Evolutionary conservation across 2,329 filamentous ascomycete species (phyloP).

Genomic region (Zymoseptoria passerinii): DNA sequence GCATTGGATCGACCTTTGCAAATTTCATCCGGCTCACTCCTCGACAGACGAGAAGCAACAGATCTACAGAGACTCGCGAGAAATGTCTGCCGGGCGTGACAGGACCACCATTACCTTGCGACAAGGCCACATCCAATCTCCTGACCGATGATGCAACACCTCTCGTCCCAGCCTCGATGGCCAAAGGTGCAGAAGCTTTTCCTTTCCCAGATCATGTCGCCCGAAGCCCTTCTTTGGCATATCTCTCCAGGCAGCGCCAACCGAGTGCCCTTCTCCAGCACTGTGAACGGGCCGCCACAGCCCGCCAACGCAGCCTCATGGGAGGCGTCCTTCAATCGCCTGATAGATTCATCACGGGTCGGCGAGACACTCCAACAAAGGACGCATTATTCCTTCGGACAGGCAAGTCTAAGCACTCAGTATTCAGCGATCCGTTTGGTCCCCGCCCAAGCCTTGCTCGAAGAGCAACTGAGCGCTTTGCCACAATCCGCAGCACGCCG

Average conservation of each 20-base stretch:
- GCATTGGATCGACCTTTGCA: neutral
- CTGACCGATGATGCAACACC: neutral
- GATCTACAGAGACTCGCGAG: neutral
- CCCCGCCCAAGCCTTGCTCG: conserved; percentile 9
- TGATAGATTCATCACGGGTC: conserved; percentile 51
- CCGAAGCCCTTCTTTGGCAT: neutral
- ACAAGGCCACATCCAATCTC: neutral
- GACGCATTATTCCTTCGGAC: conserved; percentile 14
- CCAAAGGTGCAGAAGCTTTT: neutral
- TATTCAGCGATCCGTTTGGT: conserved; percentile 23
- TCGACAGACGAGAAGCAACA: neutral
- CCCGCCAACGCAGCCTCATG: conserved; percentile 16
- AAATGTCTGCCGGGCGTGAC: neutral
- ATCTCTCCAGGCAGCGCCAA: conserved; percentile 10
- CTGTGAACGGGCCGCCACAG: conserved; percentile 14
- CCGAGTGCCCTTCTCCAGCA: conserved; percentile 16
- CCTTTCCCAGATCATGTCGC: neutral
- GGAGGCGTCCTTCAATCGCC: conserved; percentile 30
- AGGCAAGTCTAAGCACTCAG: neutral
- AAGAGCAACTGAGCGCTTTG: conserved; percentile 18
- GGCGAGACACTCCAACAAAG: conserved; percentile 22
- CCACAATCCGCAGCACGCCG: conserved; percentile 13
- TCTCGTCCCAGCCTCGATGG: neutral
- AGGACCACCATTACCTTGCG: neutral
- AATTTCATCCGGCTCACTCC: neutral